Conservation (phyloP, 495 filamentous ascomycete species). For the Penicillium nucicola region DNA sequence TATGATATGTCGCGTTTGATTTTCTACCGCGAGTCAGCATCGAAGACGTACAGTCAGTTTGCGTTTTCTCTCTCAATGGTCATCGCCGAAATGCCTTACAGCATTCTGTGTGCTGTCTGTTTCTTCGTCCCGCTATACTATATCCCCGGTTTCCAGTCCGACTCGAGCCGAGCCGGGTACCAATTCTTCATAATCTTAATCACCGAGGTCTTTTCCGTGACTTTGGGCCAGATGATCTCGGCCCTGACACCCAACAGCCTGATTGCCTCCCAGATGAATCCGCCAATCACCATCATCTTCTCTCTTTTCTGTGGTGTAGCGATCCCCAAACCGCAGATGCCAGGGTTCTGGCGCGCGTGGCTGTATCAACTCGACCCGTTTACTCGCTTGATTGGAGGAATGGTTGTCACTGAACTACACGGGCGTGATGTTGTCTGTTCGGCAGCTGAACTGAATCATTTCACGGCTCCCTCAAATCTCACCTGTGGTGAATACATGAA, state of each 20-base stretch:
- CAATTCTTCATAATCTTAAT: slow-evolving; percentile 80
- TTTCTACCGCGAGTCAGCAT: slow-evolving; percentile 74
- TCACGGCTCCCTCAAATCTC: slow-evolving; percentile 56
- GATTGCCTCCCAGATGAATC: slow-evolving; percentile 70
- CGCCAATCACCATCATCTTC: slow-evolving; percentile 75
- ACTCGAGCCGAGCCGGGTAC: slow-evolving; percentile 63
- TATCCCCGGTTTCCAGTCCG: slow-evolving; percentile 59
- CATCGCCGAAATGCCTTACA: slow-evolving; percentile 74
- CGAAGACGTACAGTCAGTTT: slow-evolving; percentile 73
- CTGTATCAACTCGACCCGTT: slow-evolving; percentile 83
- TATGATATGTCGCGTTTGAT: slow-evolving; percentile 71
- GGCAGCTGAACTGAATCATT: slow-evolving; percentile 54
- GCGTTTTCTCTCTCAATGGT: slow-evolving; percentile 71
- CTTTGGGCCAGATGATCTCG: slow-evolving; percentile 64
- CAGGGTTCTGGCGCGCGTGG: slow-evolving; percentile 75
- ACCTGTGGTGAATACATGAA: slow-evolving; percentile 72
- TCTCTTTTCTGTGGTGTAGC: slow-evolving; percentile 82
- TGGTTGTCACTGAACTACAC: slow-evolving; percentile 73
- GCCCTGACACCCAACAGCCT: slow-evolving; percentile 68
- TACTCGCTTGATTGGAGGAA: slow-evolving; percentile 75
- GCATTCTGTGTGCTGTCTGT: slow-evolving; percentile 64
- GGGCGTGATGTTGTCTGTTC: slow-evolving; percentile 57
- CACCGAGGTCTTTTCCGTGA: slow-evolving; percentile 74
- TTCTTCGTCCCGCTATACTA: slow-evolving; percentile 79
- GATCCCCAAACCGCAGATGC: slow-evolving; percentile 71